Evolutionary conservation across 176 grass and related monocot species (phyloP), one percentile per base, ranked within the genome.

Genomic region (Eleusine coracana): DNA sequence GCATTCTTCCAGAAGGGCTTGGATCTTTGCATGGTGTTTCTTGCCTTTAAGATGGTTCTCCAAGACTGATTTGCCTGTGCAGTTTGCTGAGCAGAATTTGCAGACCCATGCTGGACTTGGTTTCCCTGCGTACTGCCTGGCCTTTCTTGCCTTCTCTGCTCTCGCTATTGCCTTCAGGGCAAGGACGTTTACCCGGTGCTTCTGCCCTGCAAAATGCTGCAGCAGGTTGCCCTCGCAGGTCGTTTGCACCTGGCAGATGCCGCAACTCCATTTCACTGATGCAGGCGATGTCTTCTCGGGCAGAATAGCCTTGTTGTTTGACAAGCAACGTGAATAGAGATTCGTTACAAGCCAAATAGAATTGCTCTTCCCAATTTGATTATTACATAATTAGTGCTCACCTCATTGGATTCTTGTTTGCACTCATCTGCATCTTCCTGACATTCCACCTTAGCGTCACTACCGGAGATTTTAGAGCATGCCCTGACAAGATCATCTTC

Each of bases 181-280:
- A 15, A 36, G 55, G 17, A 37, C 54, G 3, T 31, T 70, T 2
- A 23, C 18, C 38, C 1, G 28, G 63, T 91, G 89, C 62, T 84
- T 84, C 46, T 71, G 75, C 68, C 85, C 80, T 66, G 44, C 63
- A 40, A 41, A 71, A 41, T 87, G 88, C 10, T 71, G 31, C 3
- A 39, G 68, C 6, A 87, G 25, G 74, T 49, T 31, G n/a, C 76
- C 69, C 59, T 83, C 63, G 18, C 80, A 70, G 44, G 51, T 79
- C 16, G 80, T 44, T 63, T 17, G 16, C 25, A 87, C 70, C 23
- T 54, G 18, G 70, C 84, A 90, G 9, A 87, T 69, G 34, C 21
- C 13, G 29, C 84, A 87, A 11, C 6, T 74, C 84, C 84, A 90
- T 70, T 82, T 82, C n/a, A 23, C 67, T 29, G 5, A 42, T n/a